Conservation (phyloP, 2,329 filamentous ascomycete genomes). For the Curvularia sp. region DNA sequence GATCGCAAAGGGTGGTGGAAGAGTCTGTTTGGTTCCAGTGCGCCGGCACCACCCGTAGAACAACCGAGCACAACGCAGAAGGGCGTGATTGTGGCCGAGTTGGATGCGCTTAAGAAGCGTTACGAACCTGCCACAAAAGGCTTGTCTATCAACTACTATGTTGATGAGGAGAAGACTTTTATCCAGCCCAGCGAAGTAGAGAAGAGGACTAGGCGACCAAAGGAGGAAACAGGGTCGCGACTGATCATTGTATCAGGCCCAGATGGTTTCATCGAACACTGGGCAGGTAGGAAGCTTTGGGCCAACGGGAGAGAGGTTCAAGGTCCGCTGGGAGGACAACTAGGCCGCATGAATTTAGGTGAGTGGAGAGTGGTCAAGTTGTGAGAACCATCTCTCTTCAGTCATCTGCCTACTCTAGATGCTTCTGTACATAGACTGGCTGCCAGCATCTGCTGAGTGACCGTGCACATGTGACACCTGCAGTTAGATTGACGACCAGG, state of each 20-base stretch:
- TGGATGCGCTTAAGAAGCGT: conserved; percentile 15
- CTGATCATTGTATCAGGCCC: conserved; percentile 88
- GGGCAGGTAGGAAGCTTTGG: conserved; percentile 83
- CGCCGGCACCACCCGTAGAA: conserved; percentile 13
- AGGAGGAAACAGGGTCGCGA: conserved; percentile 58
- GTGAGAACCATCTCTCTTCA: conserved; percentile 39
- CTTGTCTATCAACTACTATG: conserved; percentile 71
- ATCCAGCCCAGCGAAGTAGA: conserved; percentile 59
- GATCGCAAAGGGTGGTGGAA: conserved; percentile 36
- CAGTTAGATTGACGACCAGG: not conserved
- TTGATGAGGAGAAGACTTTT: conserved; percentile 78
- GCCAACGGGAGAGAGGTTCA: conserved; percentile 74
- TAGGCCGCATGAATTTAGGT: conserved; percentile 65
- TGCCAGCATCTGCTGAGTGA: not conserved
- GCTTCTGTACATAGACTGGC: not conserved
- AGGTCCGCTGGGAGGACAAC: conserved; percentile 73
- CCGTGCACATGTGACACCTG: not conserved
- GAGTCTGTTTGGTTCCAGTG: conserved; percentile 32
- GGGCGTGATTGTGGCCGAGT: conserved; percentile 45
- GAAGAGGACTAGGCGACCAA: conserved; percentile 28
- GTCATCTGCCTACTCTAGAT: not conserved
- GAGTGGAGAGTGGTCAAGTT: conserved; percentile 67
- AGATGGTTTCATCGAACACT: conserved; percentile 83
- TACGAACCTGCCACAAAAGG: conserved; percentile 27
- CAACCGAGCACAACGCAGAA: conserved; percentile 22